These are phyloP conservation scores for Gaertneriomyces sp. DNA, from an alignment of 192 early-diverging fungal species.

Conservation along the genomic window DNA sequence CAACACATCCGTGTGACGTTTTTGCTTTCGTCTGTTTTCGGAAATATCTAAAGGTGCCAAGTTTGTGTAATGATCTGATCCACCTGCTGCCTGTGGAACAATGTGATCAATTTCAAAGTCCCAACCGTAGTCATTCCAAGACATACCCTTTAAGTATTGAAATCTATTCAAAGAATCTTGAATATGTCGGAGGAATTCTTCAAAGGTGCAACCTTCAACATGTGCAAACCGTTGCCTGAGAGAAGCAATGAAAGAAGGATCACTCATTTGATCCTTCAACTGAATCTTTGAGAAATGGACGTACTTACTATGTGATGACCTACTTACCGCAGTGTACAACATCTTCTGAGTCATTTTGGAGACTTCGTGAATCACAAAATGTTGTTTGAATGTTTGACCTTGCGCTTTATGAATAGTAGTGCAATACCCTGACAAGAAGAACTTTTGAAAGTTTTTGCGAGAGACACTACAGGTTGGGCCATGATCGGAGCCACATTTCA, in stretches of 20 bases:
- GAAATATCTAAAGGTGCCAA: slow-evolving; percentile 4
- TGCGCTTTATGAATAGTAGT: slow-evolving; percentile 16
- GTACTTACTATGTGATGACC: slow-evolving; percentile 9
- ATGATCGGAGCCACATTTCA: not conserved
- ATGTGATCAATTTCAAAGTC: slow-evolving; percentile 18
- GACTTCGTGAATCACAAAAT: slow-evolving; percentile 18
- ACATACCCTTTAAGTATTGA: slow-evolving; percentile 3
- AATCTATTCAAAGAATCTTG: slow-evolving; percentile 1
- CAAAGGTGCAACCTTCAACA: slow-evolving; percentile 16
- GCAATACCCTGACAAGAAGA: slow-evolving; percentile 14
- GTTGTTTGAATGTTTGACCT: slow-evolving; percentile 20
- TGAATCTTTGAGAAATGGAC: slow-evolving; percentile 10
- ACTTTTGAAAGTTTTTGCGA: slow-evolving; percentile 7
- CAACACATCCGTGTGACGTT: not conserved
- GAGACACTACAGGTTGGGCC: not conserved
- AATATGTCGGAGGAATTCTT: slow-evolving; percentile 13
- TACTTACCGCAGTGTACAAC: slow-evolving; percentile 20
- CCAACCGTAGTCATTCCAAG: slow-evolving; percentile 7
- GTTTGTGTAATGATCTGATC: slow-evolving; percentile 10
- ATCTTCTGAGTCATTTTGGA: slow-evolving; percentile 11
- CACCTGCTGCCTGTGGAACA: not conserved
- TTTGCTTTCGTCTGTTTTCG: slow-evolving; percentile 6
- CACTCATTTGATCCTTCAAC: not conserved
- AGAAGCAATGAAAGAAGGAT: not conserved
- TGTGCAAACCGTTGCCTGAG: not conserved